Conservation (phyloP, 129 eudicot species). For the carrot (Daucus carota) region DH1_v3.0 NC_030388.2:1206501-1207000, state of each 20-base stretch:
- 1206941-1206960: conserved; percentile 33
- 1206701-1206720: conserved; percentile 38
- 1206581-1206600: conserved; percentile 54
- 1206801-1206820: conserved; percentile 81
- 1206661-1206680: conserved; percentile 85
- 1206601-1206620: conserved; percentile 67
- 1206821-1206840: conserved; percentile 85
- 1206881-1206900: conserved; percentile 58
- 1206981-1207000: conserved; percentile 28
- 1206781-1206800: conserved; percentile 38
- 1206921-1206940: conserved; percentile 64
- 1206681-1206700: conserved; percentile 79
- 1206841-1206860: conserved; percentile 71
- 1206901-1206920: conserved; percentile 55
- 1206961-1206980: conserved; percentile 55
- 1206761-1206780: conserved; percentile 55
- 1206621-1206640: conserved; percentile 82
- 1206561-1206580: conserved; percentile 18
- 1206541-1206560: not conserved
- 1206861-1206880: conserved; percentile 82
- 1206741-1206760: conserved; percentile 49
- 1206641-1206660: conserved; percentile 48
- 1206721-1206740: conserved; percentile 36
- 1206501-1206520: conserved; percentile 17
- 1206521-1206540: not conserved